Conservation (phyloP, 2,329 filamentous ascomycete species). For the Fusarium cyanostomum region DNA sequence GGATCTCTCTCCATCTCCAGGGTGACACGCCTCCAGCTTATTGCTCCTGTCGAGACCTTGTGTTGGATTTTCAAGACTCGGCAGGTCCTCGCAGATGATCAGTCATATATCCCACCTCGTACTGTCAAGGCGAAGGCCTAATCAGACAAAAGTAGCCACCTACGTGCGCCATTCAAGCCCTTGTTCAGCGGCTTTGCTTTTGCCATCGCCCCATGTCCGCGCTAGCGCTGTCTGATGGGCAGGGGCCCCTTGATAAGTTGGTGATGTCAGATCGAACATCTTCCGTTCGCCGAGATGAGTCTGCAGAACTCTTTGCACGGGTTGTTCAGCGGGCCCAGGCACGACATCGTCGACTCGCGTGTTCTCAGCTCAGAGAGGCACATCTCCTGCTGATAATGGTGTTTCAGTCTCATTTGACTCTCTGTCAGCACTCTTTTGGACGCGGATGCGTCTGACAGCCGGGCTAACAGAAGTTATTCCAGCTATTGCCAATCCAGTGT, state of each 20-base stretch:
- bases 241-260: constrained; percentile 15
- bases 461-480: background rate
- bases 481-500: constrained; percentile 10
- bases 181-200: constrained; percentile 29
- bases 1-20: constrained; percentile 25
- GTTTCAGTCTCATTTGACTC: background rate
- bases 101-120: constrained; percentile 32
- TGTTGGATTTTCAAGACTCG: constrained; percentile 17
- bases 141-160: constrained; percentile 37
- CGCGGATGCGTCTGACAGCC: background rate
- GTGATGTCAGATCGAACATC: constrained; percentile 2
- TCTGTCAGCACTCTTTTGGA: constrained; percentile 10
- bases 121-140: constrained; percentile 24
- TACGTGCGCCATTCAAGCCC: constrained; percentile 19
- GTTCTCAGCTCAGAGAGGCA: background rate
- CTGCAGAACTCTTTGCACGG: constrained; percentile 1
- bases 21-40: constrained; percentile 11
- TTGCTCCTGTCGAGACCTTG: constrained; percentile 12
- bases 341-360: constrained; percentile 4
- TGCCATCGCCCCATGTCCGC: constrained; percentile 11
- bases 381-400: background rate
- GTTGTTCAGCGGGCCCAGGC: background rate
- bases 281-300: background rate
- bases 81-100: constrained; percentile 25
- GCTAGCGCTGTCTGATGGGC: constrained; percentile 26